Percentiles rank a stretch among this genome's conserved stretches.
Evolutionary conservation across 23 red algal genomes (phyloP).

Genomic region (Pyropia yezoensis): DNA sequence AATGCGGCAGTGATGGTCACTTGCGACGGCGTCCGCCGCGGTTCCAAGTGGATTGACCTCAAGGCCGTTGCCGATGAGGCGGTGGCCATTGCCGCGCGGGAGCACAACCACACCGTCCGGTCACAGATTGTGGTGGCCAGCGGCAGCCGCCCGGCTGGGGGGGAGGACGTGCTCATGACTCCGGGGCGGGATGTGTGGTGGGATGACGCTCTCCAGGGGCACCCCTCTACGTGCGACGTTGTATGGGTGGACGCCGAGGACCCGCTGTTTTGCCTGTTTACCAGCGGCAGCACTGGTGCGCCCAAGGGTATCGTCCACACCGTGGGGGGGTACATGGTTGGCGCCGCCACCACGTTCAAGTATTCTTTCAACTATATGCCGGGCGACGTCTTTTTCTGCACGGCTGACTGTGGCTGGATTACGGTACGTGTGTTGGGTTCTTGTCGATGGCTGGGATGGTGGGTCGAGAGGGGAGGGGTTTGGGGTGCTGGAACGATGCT

Average conservation of each 20-base stretch:
- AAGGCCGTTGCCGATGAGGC: slow-evolving; percentile 82
- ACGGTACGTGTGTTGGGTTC: slow-evolving; percentile 6
- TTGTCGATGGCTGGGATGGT: too few species aligned
- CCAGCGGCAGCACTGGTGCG: slow-evolving; percentile 76
- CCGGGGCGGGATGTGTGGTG: slow-evolving; percentile 47
- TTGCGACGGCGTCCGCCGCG: slow-evolving; percentile 67
- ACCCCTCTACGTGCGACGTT: slow-evolving; percentile 17
- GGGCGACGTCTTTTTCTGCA: slow-evolving; percentile 94
- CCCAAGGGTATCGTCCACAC: slow-evolving; percentile 95
- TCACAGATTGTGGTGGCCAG: slow-evolving; percentile 40
- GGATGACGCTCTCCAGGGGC: slow-evolving; percentile 22
- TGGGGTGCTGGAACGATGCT: too few species aligned
- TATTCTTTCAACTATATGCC: slow-evolving; percentile 92
- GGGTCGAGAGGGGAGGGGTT: too few species aligned
- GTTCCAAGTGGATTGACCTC: slow-evolving; percentile 55
- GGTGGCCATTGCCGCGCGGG: slow-evolving; percentile 23
- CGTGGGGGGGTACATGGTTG: slow-evolving; percentile 88
- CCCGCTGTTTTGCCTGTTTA: slow-evolving; percentile 93
- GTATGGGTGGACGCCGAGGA: slow-evolving; percentile 97
- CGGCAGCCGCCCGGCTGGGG: too few species aligned
- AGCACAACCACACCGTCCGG: slow-evolving; percentile 17
- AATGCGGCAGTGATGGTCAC: slow-evolving; percentile 49
- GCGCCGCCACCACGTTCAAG: slow-evolving; percentile 80
- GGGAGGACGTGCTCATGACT: slow-evolving; percentile 10
- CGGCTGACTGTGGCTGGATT: slow-evolving; percentile 99